Percentiles rank a stretch among this genome's conserved stretches.
Evolutionary conservation across 768 basidiomycete genomes (phyloP).

Genomic region (Fomitopsis serialis): DNA sequence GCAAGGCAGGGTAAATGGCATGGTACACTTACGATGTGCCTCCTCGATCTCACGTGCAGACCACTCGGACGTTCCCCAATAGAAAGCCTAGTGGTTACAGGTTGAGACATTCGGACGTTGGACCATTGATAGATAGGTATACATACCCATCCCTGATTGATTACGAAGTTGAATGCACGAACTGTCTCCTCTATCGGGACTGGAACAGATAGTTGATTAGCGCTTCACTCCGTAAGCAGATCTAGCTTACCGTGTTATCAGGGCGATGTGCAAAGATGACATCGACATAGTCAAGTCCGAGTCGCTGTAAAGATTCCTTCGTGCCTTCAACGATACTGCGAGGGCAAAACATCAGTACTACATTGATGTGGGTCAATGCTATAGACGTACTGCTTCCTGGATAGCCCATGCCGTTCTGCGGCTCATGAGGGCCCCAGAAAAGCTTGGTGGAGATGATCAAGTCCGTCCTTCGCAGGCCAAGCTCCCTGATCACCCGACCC

Average conservation of each 20-base stretch:
- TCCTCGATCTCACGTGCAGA: constrained; percentile 35
- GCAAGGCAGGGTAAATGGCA: background rate
- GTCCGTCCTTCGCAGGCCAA: constrained; percentile 59
- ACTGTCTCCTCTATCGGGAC: constrained; percentile 76
- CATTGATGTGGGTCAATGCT: background rate
- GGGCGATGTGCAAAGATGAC: constrained; percentile 67
- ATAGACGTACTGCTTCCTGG: constrained; percentile 50
- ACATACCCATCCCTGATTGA: constrained; percentile 60
- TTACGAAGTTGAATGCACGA: constrained; percentile 76
- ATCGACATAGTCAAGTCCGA: constrained; percentile 73
- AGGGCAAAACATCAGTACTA: background rate
- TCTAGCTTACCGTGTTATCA: constrained; percentile 43
- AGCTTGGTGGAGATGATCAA: constrained; percentile 77
- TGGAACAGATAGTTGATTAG: background rate
- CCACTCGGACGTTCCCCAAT: constrained; percentile 81
- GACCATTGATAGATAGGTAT: background rate
- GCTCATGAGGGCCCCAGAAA: constrained; percentile 60
- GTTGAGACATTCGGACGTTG: background rate
- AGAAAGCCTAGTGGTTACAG: constrained; percentile 41
- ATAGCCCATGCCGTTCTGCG: constrained; percentile 51
- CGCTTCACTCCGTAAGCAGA: background rate
- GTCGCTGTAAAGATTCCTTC: constrained; percentile 56
- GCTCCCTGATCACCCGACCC: constrained; percentile 72
- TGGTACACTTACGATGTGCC: constrained; percentile 19
- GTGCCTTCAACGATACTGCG: constrained; percentile 70